Evolutionary conservation across 345 rosid genomes (phyloP), one percentile per base, ranked within the genome.

Genomic region (Arabis alpina): DNA sequence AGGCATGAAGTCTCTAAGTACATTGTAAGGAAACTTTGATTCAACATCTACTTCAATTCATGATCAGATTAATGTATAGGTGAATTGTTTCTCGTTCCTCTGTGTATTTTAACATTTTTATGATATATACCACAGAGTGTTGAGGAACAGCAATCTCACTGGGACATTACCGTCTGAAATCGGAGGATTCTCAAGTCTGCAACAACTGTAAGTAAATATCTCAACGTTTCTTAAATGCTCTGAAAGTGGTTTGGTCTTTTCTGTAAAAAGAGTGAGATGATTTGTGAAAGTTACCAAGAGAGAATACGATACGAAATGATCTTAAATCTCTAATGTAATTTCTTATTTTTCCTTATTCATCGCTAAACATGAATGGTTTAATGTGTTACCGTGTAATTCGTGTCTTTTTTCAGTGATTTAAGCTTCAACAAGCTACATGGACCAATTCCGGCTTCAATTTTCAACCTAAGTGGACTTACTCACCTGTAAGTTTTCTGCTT

Each of bases 111-210:
- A 53, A 66, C 48, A 12, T 74, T 23, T 74, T 23, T 5, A 25
- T 68, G 37, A 4, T 19, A 11, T 67, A 51, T 65, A 23, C 39
- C 48, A 16, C 82, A 89, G 96, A 69, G 83, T 72, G 56, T 72
- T 85, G 9, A 82, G 92, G 80, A 81, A 85, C 60, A 74, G 66
- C 63, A 84, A 82, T 67, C 72, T 85, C 52, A 81, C 83, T 54
- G 90, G 74, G 71, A 37, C 85, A 36, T 77, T 87, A 64, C 96
- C 92, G 37, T 72, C 92, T 43, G 59, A 61, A 52, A 82, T 89
- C 54, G 83, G 85, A 36, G 87, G 81, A 36, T 79, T 48, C 54
- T 74, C 64, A 68, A 85, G 49, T 50, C 74, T 89, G 84, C 72
- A 64, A 37, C 82, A 68, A 53, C 56, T 87, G 96, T 89, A 79